A percentile compares a stretch with the other conserved stretches of the same genome.
Evolutionary conservation across 192 early-diverging fungal genomes (phyloP).

Genomic region (Coemansia sp.): DNA sequence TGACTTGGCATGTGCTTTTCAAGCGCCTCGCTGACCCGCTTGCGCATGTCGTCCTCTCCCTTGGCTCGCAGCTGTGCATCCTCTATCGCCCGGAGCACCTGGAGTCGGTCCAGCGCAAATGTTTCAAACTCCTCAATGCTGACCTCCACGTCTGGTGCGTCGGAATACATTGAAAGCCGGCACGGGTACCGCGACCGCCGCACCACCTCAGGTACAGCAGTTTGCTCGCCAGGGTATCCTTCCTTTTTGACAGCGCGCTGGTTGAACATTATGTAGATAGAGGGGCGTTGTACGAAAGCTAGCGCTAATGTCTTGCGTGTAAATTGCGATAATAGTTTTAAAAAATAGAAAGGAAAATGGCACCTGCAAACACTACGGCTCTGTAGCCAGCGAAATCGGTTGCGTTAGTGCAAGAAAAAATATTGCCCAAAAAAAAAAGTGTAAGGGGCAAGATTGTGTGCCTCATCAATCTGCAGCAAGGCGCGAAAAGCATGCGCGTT

Average conservation of each 20-base stretch:
- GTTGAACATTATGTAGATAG: slow-evolving; percentile 33
- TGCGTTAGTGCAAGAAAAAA: neutral
- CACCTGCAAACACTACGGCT: too few relatives aligned
- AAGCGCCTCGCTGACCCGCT: slow-evolving; percentile 54
- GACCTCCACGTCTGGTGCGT: slow-evolving; percentile 47
- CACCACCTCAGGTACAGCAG: slow-evolving; percentile 39
- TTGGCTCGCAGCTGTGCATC: slow-evolving; percentile 73
- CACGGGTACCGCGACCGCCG: slow-evolving; percentile 47
- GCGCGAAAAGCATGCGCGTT: neutral
- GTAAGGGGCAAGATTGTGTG: neutral
- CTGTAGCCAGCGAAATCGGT: neutral
- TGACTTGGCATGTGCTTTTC: slow-evolving; percentile 64
- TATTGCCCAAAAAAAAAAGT: neutral
- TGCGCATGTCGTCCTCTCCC: slow-evolving; percentile 58
- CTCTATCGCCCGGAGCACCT: slow-evolving; percentile 81
- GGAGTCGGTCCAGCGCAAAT: slow-evolving; percentile 54
- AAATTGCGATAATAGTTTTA: too few relatives aligned
- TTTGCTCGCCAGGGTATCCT: slow-evolving; percentile 8
- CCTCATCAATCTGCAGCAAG: neutral
- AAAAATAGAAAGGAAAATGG: too few relatives aligned
- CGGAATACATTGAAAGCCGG: slow-evolving; percentile 38
- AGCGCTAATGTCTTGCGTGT: too few relatives aligned
- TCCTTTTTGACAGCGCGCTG: slow-evolving; percentile 30
- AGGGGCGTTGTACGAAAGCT: too few relatives aligned
- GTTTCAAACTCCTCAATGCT: slow-evolving; percentile 55